phyloP scores from a whole-genome alignment of 768 basidiomycete genomes.

The Mycena sanguinolenta region DNA sequence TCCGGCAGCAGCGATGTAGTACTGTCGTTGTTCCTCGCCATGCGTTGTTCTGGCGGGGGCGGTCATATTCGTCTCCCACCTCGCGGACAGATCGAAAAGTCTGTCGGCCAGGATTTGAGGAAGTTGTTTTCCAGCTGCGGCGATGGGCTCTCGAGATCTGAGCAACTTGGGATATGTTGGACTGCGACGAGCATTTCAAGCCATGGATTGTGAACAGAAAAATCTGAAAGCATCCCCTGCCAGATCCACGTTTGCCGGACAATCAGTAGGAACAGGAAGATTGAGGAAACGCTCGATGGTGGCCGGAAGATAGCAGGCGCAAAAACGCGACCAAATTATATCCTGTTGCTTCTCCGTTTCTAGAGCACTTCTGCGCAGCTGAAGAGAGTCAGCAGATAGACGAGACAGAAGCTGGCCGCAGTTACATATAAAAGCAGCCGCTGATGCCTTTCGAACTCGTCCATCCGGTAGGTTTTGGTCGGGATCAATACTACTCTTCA shows the following conservation, averaged over 20 bases:
- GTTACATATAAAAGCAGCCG: conserved; percentile 18
- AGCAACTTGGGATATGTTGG: conserved; percentile 41
- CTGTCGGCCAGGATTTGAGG: conserved; percentile 34
- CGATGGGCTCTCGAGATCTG: conserved; percentile 32
- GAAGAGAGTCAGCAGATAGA: neutral
- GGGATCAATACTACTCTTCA: conserved; percentile 4
- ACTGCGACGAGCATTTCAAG: conserved; percentile 36
- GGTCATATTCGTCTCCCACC: conserved; percentile 35
- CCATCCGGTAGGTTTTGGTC: conserved; percentile 9
- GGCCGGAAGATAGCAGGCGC: conserved; percentile 38
- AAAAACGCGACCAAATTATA: conserved; percentile 35
- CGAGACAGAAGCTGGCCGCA: neutral
- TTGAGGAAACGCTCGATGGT: conserved; percentile 35
- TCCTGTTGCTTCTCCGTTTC: conserved; percentile 30
- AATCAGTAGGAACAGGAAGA: conserved; percentile 27
- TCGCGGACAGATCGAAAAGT: conserved; percentile 14
- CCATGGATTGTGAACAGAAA: conserved; percentile 34
- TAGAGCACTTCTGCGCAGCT: conserved; percentile 18
- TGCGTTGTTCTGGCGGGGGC: neutral
- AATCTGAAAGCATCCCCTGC: conserved; percentile 1
- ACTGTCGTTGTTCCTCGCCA: neutral
- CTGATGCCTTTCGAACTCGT: conserved; percentile 15
- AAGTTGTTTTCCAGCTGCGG: conserved; percentile 35
- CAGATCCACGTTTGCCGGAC: neutral
- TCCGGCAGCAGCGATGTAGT: conserved; percentile 21